Percentiles rank a stretch among this genome's conserved stretches.
phyloP scores from a whole-genome alignment of 768 basidiomycete genomes.

The Exsudoporus frostii region DNA sequence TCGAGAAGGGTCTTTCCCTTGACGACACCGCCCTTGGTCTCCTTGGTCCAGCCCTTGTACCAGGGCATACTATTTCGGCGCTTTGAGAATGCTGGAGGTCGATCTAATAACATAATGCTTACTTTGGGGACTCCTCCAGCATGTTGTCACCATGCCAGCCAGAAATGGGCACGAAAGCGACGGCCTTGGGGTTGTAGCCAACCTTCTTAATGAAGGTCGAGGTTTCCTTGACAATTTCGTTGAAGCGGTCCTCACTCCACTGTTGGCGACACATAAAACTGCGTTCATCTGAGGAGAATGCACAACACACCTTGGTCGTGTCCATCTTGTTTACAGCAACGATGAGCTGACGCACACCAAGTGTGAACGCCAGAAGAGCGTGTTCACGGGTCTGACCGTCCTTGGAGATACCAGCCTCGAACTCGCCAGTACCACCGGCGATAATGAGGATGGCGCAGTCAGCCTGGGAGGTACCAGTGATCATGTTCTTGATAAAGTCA shows the following conservation, averaged over 20 bases:
- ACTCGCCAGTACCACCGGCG: conserved; percentile 98
- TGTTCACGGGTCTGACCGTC: conserved; percentile 99
- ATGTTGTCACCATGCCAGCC: conserved; percentile 99
- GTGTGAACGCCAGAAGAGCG: conserved; percentile 98
- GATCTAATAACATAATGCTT: conserved; percentile 27
- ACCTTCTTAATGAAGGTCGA: conserved; percentile 99
- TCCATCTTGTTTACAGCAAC: conserved; percentile 99
- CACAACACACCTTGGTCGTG: conserved; percentile 78
- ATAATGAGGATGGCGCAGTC: conserved; percentile 99
- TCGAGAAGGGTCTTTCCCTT: conserved; percentile 99
- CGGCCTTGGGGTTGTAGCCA: conserved; percentile 98
- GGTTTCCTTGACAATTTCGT: conserved; percentile 98
- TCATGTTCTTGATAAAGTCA: conserved; percentile 99
- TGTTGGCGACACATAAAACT: conserved; percentile 32
- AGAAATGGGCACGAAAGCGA: conserved; percentile 99
- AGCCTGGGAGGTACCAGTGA: conserved; percentile 99
- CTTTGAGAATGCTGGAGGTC: conserved; percentile 14
- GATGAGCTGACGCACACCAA: conserved; percentile 99
- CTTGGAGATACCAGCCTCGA: conserved; percentile 99
- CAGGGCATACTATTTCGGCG: conserved; percentile 78
- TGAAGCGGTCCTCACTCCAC: conserved; percentile 99
- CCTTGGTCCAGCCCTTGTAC: conserved; percentile 99
- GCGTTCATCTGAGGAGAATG: not conserved
- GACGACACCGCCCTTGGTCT: conserved; percentile 85
- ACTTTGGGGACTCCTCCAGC: conserved; percentile 98